Evolutionary conservation across 768 basidiomycete species (phyloP).

Genomic region (Psilocybe subaeruginosa): DNA sequence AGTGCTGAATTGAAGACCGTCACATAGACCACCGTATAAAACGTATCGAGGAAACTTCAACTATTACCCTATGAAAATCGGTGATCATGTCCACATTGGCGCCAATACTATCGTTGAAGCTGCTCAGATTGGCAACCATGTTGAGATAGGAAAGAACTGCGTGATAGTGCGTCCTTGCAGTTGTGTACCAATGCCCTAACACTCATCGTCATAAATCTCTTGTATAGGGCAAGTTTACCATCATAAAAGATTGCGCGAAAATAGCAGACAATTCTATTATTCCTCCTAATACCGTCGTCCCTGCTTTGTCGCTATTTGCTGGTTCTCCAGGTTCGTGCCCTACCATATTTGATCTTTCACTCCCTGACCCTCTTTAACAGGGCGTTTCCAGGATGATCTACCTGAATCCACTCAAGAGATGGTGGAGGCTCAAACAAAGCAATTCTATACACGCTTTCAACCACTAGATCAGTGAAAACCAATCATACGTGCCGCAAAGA

Average conservation of each 20-base stretch:
- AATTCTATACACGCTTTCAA: constrained; percentile 84
- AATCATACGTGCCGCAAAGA: neutral
- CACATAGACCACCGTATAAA: constrained; percentile 78
- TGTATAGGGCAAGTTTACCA: constrained; percentile 88
- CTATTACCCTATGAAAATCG: constrained; percentile 97
- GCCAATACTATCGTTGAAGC: constrained; percentile 91
- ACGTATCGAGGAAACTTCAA: constrained; percentile 92
- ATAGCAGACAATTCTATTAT: constrained; percentile 90
- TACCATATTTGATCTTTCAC: neutral
- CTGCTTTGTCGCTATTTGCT: constrained; percentile 80
- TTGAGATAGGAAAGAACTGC: constrained; percentile 94
- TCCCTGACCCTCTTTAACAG: constrained; percentile 38
- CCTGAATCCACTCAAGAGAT: constrained; percentile 95
- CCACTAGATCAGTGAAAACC: constrained; percentile 30
- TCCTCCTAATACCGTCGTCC: constrained; percentile 91
- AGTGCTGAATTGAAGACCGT: neutral
- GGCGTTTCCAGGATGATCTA: constrained; percentile 79
- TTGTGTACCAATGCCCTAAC: neutral
- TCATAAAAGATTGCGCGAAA: constrained; percentile 93
- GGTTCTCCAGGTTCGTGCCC: constrained; percentile 81
- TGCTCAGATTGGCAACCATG: constrained; percentile 90
- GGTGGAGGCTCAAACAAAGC: constrained; percentile 84
- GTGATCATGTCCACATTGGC: constrained; percentile 94
- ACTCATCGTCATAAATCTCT: neutral
- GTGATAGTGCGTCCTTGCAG: constrained; percentile 73